Percentiles rank a stretch among this genome's conserved stretches.
phyloP scores from a whole-genome alignment of 768 basidiomycete genomes.

The Auricularia sp. region DNA sequence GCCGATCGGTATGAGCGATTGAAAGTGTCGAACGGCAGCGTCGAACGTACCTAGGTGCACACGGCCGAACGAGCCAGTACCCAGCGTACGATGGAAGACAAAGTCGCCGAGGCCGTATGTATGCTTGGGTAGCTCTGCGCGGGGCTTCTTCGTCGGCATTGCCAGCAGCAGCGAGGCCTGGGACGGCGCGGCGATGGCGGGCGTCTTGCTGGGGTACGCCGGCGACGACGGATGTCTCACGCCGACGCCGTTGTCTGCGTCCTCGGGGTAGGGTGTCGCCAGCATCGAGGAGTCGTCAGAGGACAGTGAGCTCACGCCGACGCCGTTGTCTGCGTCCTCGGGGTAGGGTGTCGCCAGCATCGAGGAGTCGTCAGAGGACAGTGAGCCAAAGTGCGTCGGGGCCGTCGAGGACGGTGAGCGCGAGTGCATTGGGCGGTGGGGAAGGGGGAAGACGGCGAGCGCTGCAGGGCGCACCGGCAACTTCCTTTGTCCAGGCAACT shows the following conservation, averaged over 20 bases:
- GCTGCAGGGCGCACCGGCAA: not conserved
- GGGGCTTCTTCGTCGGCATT: not conserved
- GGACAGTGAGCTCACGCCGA: not conserved
- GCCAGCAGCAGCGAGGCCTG: not conserved
- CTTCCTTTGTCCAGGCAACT: not conserved
- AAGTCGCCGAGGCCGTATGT: conserved; percentile 67
- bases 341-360: not conserved
- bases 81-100: conserved; percentile 70
- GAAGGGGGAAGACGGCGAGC: not conserved
- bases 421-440: not conserved
- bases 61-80: conserved; percentile 96
- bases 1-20: not conserved
- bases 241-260: not conserved
- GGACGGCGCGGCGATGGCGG: too few relatives aligned
- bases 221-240: not conserved
- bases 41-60: conserved; percentile 66
- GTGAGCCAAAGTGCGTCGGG: not conserved
- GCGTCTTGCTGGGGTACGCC: not conserved
- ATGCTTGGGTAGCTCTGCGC: not conserved
- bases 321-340: not conserved
- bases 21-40: not conserved
- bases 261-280: not conserved
- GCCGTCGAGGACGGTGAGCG: not conserved
- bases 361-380: not conserved
- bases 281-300: not conserved